Evolutionary conservation across 768 basidiomycete species (phyloP).

Genomic region (Pleurotus platypus): DNA sequence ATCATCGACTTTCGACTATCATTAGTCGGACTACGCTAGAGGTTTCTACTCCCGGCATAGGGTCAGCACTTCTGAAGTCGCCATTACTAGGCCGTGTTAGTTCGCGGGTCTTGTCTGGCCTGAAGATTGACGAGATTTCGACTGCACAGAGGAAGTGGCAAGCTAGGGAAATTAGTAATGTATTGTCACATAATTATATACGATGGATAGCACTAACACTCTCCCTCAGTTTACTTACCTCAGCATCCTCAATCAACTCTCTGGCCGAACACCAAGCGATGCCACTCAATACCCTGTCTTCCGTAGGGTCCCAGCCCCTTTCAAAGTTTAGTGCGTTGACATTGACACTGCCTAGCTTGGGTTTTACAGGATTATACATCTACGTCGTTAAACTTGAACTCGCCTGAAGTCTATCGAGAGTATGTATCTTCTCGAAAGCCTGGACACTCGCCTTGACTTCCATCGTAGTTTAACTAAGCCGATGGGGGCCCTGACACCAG

Average conservation of each 20-base stretch:
- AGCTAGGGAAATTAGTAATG: conserved; percentile 87
- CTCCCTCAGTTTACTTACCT: conserved; percentile 76
- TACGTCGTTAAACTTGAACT: conserved; percentile 56
- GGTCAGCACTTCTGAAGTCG: conserved; percentile 37
- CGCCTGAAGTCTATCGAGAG: conserved; percentile 69
- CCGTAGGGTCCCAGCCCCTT: conserved; percentile 42
- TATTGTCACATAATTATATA: conserved; percentile 23
- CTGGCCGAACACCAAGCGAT: conserved; percentile 90
- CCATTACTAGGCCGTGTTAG: conserved; percentile 53
- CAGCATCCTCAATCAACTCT: conserved; percentile 86
- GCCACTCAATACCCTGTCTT: conserved; percentile 94
- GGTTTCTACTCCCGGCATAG: conserved; percentile 39
- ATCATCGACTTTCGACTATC: conserved; percentile 47
- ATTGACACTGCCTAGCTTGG: conserved; percentile 61
- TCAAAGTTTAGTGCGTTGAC: neutral
- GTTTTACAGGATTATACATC: conserved; percentile 84
- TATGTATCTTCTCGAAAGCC: conserved; percentile 30
- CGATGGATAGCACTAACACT: neutral
- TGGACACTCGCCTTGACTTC: neutral
- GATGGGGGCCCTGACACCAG: conserved; percentile 85
- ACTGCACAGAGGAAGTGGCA: conserved; percentile 85
- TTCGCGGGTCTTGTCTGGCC: conserved; percentile 46
- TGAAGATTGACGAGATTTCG: conserved; percentile 56
- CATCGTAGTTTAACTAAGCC: conserved; percentile 67
- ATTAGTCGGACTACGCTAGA: conserved; percentile 39